Evolutionary conservation across 352 stramenopile species (phyloP).

Genomic region (Phytophthora kernoviae): DNA sequence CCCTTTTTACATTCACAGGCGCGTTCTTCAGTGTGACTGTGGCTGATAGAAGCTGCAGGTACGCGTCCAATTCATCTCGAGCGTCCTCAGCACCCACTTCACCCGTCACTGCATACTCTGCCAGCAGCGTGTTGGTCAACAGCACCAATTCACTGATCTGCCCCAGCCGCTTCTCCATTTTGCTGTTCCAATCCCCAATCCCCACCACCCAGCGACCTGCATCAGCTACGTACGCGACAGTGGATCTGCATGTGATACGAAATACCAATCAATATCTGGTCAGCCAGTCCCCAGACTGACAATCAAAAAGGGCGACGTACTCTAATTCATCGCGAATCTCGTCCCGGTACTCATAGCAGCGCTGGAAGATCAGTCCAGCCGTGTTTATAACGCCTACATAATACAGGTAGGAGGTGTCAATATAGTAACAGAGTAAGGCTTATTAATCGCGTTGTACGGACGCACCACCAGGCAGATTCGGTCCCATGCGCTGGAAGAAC

Average conservation of each 20-base stretch:
- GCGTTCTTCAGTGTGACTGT: conserved; percentile 70
- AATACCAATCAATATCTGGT: neutral
- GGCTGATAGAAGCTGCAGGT: conserved; percentile 63
- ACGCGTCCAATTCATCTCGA: conserved; percentile 66
- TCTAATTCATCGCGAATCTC: conserved; percentile 85
- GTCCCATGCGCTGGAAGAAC: conserved; percentile 74
- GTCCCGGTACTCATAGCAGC: conserved; percentile 85
- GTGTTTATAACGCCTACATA: conserved; percentile 59
- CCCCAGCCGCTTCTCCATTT: conserved; percentile 82
- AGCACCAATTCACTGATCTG: conserved; percentile 87
- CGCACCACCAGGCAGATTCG: conserved; percentile 62
- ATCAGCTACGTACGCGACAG: conserved; percentile 70
- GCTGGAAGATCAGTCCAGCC: conserved; percentile 59
- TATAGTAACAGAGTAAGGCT: conserved; percentile 6
- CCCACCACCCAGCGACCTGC: conserved; percentile 84
- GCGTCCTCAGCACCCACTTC: conserved; percentile 54
- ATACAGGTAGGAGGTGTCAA: neutral
- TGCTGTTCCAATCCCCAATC: conserved; percentile 87
- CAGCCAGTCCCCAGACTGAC: neutral
- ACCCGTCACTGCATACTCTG: conserved; percentile 75
- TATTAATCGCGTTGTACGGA: too few species aligned
- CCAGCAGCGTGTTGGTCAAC: conserved; percentile 72
- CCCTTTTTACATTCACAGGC: conserved; percentile 16
- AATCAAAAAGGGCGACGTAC: conserved; percentile 35
- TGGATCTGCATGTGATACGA: conserved; percentile 40